A percentile compares a stretch with the other conserved stretches of the same genome.
phyloP scores from a whole-genome alignment of 2,329 filamentous ascomycete genomes.

The Hypoxylon sp. region DNA sequence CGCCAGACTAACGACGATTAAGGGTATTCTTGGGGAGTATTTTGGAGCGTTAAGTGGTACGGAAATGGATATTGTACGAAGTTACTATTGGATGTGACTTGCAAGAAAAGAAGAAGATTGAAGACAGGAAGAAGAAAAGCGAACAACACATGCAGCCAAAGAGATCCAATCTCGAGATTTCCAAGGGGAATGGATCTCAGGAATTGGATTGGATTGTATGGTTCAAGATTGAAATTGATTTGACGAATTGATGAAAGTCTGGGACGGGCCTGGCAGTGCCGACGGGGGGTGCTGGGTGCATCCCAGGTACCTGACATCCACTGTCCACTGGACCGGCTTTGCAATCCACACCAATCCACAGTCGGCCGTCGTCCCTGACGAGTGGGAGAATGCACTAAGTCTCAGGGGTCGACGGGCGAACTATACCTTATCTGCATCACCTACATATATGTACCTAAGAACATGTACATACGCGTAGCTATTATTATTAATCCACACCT shows the following conservation, averaged over 20 bases:
- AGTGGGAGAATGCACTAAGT: slow-evolving; percentile 23
- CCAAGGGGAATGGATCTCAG: slow-evolving; percentile 10
- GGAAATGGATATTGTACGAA: slow-evolving; percentile 22
- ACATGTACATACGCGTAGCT: slow-evolving; percentile 3
- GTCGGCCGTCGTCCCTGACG: slow-evolving; percentile 23
- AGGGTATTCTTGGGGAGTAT: slow-evolving; percentile 9
- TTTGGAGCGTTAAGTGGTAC: background rate
- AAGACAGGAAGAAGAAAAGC: slow-evolving; percentile 11
- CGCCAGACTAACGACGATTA: slow-evolving; percentile 31
- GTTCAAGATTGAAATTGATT: slow-evolving; percentile 32
- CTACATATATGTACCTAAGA: background rate
- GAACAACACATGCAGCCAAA: slow-evolving; percentile 8
- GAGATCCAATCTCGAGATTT: slow-evolving; percentile 27
- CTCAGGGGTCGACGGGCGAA: slow-evolving; percentile 23
- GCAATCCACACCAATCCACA: slow-evolving; percentile 14
- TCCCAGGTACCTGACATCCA: too few relatives aligned
- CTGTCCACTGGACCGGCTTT: too few relatives aligned
- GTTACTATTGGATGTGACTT: slow-evolving; percentile 11
- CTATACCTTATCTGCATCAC: background rate
- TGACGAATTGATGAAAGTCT: slow-evolving; percentile 29
- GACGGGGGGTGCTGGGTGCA: slow-evolving; percentile 15
- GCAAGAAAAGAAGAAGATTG: slow-evolving; percentile 1
- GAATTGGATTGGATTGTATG: slow-evolving; percentile 28
- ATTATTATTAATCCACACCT: too few relatives aligned
- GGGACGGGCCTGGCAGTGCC: slow-evolving; percentile 6